A percentile compares a stretch with the other conserved stretches of the same genome.
Evolutionary conservation across 177 flowering plant species (phyloP).

Genomic region (Vitis hybrid): DNA sequence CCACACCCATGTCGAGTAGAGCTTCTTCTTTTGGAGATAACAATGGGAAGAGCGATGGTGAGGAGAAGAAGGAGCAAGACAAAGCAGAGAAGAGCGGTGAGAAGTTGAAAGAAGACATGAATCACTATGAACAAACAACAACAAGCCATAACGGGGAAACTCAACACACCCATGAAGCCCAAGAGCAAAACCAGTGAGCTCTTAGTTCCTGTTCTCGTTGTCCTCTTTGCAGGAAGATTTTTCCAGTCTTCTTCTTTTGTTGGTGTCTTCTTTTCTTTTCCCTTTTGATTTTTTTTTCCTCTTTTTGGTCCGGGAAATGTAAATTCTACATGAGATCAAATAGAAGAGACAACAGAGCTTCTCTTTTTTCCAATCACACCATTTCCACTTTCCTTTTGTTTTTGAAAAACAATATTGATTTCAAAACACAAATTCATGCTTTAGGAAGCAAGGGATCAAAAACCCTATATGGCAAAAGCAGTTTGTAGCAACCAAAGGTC

Average conservation of each 20-base stretch:
- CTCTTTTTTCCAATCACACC: neutral
- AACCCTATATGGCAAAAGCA: too few relatives aligned
- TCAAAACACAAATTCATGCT: slow-evolving; percentile 3
- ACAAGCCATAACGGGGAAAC: neutral
- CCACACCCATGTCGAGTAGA: slow-evolving; percentile 30
- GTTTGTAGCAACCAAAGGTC: too few relatives aligned
- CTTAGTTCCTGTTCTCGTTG: neutral
- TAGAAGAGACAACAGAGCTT: neutral
- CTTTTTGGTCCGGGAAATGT: slow-evolving; percentile 12
- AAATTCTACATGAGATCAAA: slow-evolving; percentile 16
- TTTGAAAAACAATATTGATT: neutral
- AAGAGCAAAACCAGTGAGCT: slow-evolving; percentile 8
- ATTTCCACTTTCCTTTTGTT: neutral
- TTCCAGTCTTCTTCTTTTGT: neutral
- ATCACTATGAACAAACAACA: neutral
- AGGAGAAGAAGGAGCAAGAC: neutral
- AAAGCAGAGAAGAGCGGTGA: slow-evolving; percentile 1
- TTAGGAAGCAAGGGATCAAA: neutral
- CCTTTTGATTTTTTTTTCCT: neutral
- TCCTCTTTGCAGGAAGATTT: neutral
- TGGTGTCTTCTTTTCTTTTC: neutral
- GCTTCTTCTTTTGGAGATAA: slow-evolving; percentile 4
- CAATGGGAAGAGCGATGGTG: neutral
- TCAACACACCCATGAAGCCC: neutral
- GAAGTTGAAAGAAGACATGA: slow-evolving; percentile 12